These are phyloP conservation scores for Aspergillus incahuasiensis DNA, from an alignment of 495 filamentous ascomycete genomes.

Conservation along the genomic window DNA sequence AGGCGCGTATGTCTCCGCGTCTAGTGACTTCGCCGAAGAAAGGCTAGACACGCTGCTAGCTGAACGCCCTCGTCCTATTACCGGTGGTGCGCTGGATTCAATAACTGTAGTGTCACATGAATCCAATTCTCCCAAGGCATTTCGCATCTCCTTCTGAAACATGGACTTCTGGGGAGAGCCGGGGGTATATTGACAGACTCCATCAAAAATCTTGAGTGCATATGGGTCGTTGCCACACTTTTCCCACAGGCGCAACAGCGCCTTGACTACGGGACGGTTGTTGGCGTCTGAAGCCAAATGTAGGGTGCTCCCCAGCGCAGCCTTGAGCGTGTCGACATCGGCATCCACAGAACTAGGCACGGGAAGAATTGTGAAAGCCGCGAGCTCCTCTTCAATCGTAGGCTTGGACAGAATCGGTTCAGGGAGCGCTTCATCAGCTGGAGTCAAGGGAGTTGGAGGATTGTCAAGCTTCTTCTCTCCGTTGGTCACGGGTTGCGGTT, in stretches of 20 bases:
- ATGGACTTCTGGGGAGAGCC: constrained; percentile 19
- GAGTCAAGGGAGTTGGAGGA: constrained; percentile 14
- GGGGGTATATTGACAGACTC: constrained; percentile 22
- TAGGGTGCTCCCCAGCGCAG: constrained; percentile 20
- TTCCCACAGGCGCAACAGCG: constrained; percentile 26
- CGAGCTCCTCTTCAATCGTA: constrained; percentile 11
- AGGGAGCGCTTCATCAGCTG: constrained; percentile 13
- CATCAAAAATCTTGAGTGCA: constrained; percentile 23
- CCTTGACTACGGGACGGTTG: constrained; percentile 25
- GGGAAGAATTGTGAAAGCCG: constrained; percentile 20
- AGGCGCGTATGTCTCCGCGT: constrained; percentile 24
- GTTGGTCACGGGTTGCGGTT: constrained; percentile 7
- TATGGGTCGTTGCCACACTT: constrained; percentile 24
- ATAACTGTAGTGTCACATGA: constrained; percentile 9
- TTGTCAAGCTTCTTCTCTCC: constrained; percentile 16
- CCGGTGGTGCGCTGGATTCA: constrained; percentile 4
- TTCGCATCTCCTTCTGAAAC: constrained; percentile 26
- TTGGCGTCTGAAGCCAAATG: constrained; percentile 20
- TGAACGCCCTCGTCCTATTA: constrained; percentile 23
- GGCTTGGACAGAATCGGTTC: constrained; percentile 3
- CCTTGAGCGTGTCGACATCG: constrained; percentile 25
- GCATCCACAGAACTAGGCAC: constrained; percentile 19
- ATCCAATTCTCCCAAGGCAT: constrained; percentile 18
- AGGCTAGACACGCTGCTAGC: constrained; percentile 43
- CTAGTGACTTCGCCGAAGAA: constrained; percentile 38